A percentile compares a stretch with the other conserved stretches of the same genome.
phyloP scores from a whole-genome alignment of 1,139 yeast species.

The Insectozyma bohioensis region DNA sequence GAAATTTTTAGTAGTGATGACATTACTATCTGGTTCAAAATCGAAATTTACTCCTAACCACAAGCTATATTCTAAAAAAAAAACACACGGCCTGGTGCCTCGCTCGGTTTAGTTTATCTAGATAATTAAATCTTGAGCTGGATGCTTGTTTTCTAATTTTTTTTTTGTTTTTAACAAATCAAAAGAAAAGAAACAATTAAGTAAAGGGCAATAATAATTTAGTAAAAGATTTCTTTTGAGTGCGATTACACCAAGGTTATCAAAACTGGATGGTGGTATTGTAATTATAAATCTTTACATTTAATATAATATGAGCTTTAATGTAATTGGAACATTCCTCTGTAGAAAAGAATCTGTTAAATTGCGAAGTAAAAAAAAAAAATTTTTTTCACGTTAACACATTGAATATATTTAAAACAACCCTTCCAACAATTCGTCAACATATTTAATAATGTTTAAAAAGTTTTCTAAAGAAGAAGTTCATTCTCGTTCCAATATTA shows the following conservation, averaged over 20 bases:
- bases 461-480: slow-evolving; percentile 85
- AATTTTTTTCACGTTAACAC: too few relatives aligned
- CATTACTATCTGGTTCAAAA: slow-evolving; percentile 13
- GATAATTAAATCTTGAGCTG: slow-evolving; percentile 56
- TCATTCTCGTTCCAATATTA: slow-evolving; percentile 87
- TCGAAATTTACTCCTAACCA: slow-evolving; percentile 1
- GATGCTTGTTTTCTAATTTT: slow-evolving; percentile 26
- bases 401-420: too few relatives aligned
- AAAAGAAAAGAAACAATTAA: slow-evolving; percentile 1
- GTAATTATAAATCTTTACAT: slow-evolving; percentile 73
- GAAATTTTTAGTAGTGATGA: slow-evolving; percentile 10
- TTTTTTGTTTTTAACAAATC: neutral
- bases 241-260: slow-evolving; percentile 63
- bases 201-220: slow-evolving; percentile 60
- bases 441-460: slow-evolving; percentile 48
- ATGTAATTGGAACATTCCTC: too few relatives aligned
- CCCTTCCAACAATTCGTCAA: too few relatives aligned
- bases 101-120: slow-evolving; percentile 54
- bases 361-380: too few relatives aligned
- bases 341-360: too few relatives aligned
- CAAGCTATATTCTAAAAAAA: neutral
- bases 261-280: slow-evolving; percentile 55
- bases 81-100: slow-evolving; percentile 58
- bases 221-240: slow-evolving; percentile 61
- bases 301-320: too few relatives aligned